Conservation (phyloP, 306 rosid species). For the Lagenaria siceraria region DNA sequence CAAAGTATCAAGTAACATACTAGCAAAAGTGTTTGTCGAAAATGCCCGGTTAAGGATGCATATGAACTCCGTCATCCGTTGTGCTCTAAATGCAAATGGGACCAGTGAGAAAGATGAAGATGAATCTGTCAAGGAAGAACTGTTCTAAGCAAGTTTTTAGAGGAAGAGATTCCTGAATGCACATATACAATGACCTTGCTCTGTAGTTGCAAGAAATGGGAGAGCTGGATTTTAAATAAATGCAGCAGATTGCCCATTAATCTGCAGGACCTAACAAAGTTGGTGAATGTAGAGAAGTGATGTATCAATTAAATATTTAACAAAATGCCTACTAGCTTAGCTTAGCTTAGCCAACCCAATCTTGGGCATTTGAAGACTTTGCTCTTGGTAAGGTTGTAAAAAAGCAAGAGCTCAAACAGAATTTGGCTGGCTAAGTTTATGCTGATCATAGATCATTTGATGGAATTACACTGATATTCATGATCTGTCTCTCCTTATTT, state of each 20-base stretch:
- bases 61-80: constrained; percentile 61
- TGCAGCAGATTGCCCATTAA: background rate
- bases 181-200: background rate
- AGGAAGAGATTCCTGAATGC: constrained; percentile 17
- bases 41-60: constrained; percentile 74
- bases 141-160: constrained; percentile 56
- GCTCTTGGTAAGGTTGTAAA: background rate
- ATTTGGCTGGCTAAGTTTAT: background rate
- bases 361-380: background rate
- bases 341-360: background rate
- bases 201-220: background rate
- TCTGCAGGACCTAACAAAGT: background rate
- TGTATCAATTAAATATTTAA: background rate
- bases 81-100: constrained; percentile 39
- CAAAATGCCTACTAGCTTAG: background rate
- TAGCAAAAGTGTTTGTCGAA: constrained; percentile 60
- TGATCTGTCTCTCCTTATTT: background rate
- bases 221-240: background rate
- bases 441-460: background rate
- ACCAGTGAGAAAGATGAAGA: constrained; percentile 29
- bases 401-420: background rate
- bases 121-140: constrained; percentile 40
- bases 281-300: background rate
- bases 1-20: constrained; percentile 53
- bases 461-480: background rate